phyloP scores from a whole-genome alignment of 805 yeast species.

The Candida pseudoglaebosa region DNA sequence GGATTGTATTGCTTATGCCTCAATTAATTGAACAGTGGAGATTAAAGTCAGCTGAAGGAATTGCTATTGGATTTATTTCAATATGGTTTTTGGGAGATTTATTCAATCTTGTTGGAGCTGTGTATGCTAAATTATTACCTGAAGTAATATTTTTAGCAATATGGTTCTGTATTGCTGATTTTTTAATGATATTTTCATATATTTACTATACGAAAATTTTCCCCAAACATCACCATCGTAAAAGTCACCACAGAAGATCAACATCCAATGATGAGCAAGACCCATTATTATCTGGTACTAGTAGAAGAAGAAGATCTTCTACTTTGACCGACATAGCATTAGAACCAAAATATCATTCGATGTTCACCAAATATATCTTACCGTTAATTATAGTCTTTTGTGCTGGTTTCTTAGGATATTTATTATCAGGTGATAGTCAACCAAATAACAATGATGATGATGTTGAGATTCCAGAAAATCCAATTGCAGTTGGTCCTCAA shows the following conservation, averaged over 20 bases:
- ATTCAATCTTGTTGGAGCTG: slow-evolving; percentile 60
- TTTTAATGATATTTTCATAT: slow-evolving; percentile 53
- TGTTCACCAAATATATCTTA: slow-evolving; percentile 48
- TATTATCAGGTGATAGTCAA: slow-evolving; percentile 37
- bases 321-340: slow-evolving; percentile 47
- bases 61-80: slow-evolving; percentile 60
- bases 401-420: slow-evolving; percentile 61
- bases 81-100: slow-evolving; percentile 75
- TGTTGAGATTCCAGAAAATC: slow-evolving; percentile 18
- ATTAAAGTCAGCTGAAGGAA: slow-evolving; percentile 70
- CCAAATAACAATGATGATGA: slow-evolving; percentile 17
- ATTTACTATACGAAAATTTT: slow-evolving; percentile 50
- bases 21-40: slow-evolving; percentile 81
- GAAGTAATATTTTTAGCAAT: slow-evolving; percentile 65
- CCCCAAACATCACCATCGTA: slow-evolving; percentile 31
- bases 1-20: slow-evolving; percentile 73
- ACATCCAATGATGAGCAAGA: slow-evolving; percentile 2
- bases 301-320: slow-evolving; percentile 46
- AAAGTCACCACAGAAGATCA: slow-evolving; percentile 2
- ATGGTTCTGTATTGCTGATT: slow-evolving; percentile 76
- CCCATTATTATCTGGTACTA: slow-evolving; percentile 22
- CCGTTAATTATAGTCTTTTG: slow-evolving; percentile 60
- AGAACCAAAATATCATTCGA: slow-evolving; percentile 44
- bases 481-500: slow-evolving; percentile 53
- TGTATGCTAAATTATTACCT: slow-evolving; percentile 68